These are phyloP conservation scores for Tetrahymena borealis DNA, from an alignment of 73 alveolate species.

Conservation along the genomic window DNA sequence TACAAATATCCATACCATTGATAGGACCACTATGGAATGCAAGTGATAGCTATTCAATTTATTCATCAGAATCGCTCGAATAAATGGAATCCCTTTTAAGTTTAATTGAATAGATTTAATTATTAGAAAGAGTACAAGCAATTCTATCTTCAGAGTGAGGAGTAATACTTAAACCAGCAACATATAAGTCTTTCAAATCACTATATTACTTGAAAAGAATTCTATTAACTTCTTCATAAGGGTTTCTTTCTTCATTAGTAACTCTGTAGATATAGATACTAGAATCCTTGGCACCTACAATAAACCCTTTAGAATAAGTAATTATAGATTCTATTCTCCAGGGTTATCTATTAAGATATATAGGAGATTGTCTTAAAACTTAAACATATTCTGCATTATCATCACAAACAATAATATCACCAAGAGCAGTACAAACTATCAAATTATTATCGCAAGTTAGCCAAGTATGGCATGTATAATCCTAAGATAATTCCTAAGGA, in stretches of 20 bases:
- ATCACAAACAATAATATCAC: conserved; percentile 30
- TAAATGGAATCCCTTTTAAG: conserved; percentile 9
- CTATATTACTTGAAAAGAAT: background rate
- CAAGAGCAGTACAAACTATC: conserved; percentile 28
- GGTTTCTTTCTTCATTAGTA: conserved; percentile 42
- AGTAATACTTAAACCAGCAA: conserved; percentile 21
- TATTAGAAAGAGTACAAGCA: conserved; percentile 14
- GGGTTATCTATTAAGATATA: background rate
- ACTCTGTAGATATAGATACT: conserved; percentile 47
- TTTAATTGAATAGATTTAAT: conserved; percentile 17
- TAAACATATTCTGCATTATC: conserved; percentile 21
- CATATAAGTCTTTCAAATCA: conserved; percentile 9
- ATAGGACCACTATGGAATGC: conserved; percentile 54
- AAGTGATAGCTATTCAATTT: conserved; percentile 26
- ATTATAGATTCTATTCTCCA: conserved; percentile 44
- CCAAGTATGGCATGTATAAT: conserved; percentile 44
- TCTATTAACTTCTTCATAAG: conserved; percentile 21
- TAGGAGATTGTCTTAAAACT: background rate
- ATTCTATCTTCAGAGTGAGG: conserved; percentile 33
- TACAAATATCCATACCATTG: conserved; percentile 94
- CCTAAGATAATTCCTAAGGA: conserved; percentile 29
- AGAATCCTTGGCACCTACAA: conserved; percentile 59
- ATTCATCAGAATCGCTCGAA: conserved; percentile 17
- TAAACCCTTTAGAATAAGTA: conserved; percentile 58
- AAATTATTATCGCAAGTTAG: conserved; percentile 18